Evolutionary conservation across 257 asterid species (phyloP).

Genomic region (Echites panduratus): DNA sequence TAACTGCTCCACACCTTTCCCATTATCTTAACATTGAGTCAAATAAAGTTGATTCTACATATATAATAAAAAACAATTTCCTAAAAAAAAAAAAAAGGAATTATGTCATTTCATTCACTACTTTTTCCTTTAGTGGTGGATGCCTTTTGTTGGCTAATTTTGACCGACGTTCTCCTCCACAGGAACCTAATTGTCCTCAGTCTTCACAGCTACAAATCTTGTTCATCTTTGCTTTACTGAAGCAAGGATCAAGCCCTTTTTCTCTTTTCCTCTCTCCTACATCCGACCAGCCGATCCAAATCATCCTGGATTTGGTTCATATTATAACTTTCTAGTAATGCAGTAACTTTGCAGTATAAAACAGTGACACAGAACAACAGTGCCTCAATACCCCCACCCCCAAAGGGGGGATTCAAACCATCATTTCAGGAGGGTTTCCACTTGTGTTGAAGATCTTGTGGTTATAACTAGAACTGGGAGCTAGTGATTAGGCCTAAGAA

Average conservation of each 20-base stretch:
- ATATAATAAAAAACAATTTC: background rate
- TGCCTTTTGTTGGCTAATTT: background rate
- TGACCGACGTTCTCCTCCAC: background rate
- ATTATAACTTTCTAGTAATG: no score
- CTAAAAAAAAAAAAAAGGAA: background rate
- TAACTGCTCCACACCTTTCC: background rate
- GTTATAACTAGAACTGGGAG: background rate
- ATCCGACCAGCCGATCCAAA: background rate
- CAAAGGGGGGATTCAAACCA: no score
- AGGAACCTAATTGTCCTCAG: background rate
- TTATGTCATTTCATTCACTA: background rate
- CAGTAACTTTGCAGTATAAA: no score
- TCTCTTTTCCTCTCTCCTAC: background rate
- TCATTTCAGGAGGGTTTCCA: no score
- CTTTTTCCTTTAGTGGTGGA: conserved; percentile 1
- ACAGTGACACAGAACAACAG: no score
- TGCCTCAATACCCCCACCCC: no score
- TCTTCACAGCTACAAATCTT: background rate
- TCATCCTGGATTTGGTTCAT: no score
- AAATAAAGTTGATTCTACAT: background rate
- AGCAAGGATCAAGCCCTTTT: background rate
- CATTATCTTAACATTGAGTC: background rate
- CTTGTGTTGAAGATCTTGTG: background rate
- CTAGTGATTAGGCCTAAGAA: background rate
- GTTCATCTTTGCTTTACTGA: background rate